A percentile compares a stretch with the other conserved stretches of the same genome.
Evolutionary conservation across 345 rosid genomes (phyloP).

Genomic region (Microthlaspi erraticum): DNA sequence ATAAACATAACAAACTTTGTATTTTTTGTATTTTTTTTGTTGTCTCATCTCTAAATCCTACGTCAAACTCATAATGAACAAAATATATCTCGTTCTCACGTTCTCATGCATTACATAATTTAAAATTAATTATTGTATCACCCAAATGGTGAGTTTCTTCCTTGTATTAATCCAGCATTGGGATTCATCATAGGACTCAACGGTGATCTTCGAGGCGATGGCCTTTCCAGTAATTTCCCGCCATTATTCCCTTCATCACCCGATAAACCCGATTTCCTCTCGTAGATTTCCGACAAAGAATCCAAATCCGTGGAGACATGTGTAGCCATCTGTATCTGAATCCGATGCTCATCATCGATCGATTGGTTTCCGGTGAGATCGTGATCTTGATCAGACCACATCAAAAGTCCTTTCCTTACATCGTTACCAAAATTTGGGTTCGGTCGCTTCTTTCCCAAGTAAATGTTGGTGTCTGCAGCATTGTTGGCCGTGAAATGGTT

Average conservation of each 20-base stretch:
- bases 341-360: constrained; percentile 51
- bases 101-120: constrained; percentile 35
- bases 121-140: constrained; percentile 36
- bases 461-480: constrained; percentile 51
- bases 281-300: constrained; percentile 75
- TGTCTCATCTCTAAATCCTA: constrained; percentile 45
- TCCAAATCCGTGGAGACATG: constrained; percentile 66
- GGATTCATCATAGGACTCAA: constrained; percentile 60
- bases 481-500: constrained; percentile 55
- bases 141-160: constrained; percentile 67
- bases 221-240: constrained; percentile 62
- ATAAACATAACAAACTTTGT: constrained; percentile 33
- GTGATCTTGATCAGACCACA: constrained; percentile 87
- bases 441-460: constrained; percentile 75
- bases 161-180: constrained; percentile 56
- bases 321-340: constrained; percentile 57
- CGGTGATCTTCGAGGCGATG: constrained; percentile 71
- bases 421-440: constrained; percentile 57
- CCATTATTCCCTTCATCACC: constrained; percentile 53
- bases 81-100: constrained; percentile 31
- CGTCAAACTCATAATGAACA: constrained; percentile 34
- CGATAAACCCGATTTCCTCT: constrained; percentile 65
- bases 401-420: constrained; percentile 67
- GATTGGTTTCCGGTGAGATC: constrained; percentile 48
- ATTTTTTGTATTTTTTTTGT: neutral